A percentile compares a stretch with the other conserved stretches of the same genome.
Evolutionary conservation across 495 filamentous ascomycete genomes (phyloP).

Genomic region (Bombardia bombarda): DNA sequence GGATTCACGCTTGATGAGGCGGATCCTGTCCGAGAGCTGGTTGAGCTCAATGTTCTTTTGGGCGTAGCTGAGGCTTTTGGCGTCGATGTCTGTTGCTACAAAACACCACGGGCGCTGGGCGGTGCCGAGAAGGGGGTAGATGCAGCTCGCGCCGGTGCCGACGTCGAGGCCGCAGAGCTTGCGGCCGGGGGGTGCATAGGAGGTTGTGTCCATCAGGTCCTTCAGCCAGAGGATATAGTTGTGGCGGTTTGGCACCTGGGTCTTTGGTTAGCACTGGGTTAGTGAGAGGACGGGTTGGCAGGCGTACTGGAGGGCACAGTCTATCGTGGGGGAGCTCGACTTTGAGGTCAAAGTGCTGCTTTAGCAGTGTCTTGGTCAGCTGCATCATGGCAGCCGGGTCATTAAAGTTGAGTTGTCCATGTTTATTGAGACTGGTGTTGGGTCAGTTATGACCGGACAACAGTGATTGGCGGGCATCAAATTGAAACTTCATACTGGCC

Average conservation of each 20-base stretch:
- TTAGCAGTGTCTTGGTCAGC: slow-evolving; percentile 71
- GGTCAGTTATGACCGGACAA: background rate
- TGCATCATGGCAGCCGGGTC: slow-evolving; percentile 71
- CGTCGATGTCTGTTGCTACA: slow-evolving; percentile 75
- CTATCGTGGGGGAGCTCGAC: slow-evolving; percentile 68
- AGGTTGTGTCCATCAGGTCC: slow-evolving; percentile 69
- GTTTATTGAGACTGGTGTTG: slow-evolving; percentile 40
- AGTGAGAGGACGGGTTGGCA: background rate
- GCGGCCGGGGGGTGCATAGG: slow-evolving; percentile 43
- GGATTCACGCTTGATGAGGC: slow-evolving; percentile 45
- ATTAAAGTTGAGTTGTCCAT: slow-evolving; percentile 71
- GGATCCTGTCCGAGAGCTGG: slow-evolving; percentile 55
- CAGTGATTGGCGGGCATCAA: background rate
- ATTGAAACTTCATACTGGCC: slow-evolving; percentile 7
- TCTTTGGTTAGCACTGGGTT: background rate
- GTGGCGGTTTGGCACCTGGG: slow-evolving; percentile 65
- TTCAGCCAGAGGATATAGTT: slow-evolving; percentile 93
- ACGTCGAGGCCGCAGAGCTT: slow-evolving; percentile 73
- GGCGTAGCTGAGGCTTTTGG: slow-evolving; percentile 57
- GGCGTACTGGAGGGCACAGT: slow-evolving; percentile 74
- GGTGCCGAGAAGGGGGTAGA: slow-evolving; percentile 85
- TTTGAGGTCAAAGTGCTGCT: slow-evolving; percentile 63
- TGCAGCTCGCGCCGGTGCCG: slow-evolving; percentile 82
- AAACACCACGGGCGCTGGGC: slow-evolving; percentile 65
- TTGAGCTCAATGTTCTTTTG: slow-evolving; percentile 57